Conservation (phyloP, 495 filamentous ascomycete species). For the Xylaria scruposa region DNA sequence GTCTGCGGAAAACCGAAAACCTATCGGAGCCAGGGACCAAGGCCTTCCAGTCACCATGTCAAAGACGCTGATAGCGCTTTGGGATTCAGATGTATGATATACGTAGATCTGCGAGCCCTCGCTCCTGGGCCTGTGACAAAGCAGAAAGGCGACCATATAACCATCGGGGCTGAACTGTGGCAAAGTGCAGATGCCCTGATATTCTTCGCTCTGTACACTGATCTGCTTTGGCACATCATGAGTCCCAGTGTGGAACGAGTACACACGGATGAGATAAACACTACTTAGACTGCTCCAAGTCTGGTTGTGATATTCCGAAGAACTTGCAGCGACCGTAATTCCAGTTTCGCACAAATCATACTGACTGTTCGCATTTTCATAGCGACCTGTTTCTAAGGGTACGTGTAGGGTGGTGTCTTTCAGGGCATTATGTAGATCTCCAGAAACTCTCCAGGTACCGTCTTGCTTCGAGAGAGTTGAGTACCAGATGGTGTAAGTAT, state of each 20-base stretch:
- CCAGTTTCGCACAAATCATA: constrained; percentile 37
- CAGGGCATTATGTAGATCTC: constrained; percentile 32
- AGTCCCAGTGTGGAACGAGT: constrained; percentile 30
- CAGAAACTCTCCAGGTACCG: constrained; percentile 28
- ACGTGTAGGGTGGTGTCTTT: constrained; percentile 30
- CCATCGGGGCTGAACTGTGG: constrained; percentile 40
- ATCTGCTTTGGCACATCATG: constrained; percentile 29
- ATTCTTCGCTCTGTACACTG: constrained; percentile 10
- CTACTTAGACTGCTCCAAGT: constrained; percentile 14
- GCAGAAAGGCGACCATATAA: constrained; percentile 34
- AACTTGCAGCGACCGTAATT: constrained; percentile 32
- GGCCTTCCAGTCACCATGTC: constrained; percentile 28
- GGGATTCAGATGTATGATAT: constrained; percentile 22
- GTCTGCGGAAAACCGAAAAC: constrained; percentile 33
- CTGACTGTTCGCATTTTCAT: constrained; percentile 17
- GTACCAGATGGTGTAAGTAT: constrained; percentile 38
- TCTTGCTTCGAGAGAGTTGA: constrained; percentile 31
- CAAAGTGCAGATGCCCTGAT: constrained; percentile 18
- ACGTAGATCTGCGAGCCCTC: constrained; percentile 30
- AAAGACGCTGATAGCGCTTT: constrained; percentile 33
- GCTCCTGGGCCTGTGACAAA: neutral
- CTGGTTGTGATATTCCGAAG: neutral
- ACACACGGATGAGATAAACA: constrained; percentile 35
- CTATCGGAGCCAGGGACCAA: constrained; percentile 28
- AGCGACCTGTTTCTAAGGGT: constrained; percentile 22